These are phyloP conservation scores for barley (Hordeum vulgare) DNA, from an alignment of 176 grass and related monocot genomes.

Conservation along the genomic window MorexV3_pseudomolecules_assembly NC_058519.1:573201845-573202344, in stretches of 20 bases:
- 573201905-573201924: too few relatives aligned
- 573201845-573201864: accelerated
- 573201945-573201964: background rate
- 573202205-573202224: too few relatives aligned
- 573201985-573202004: background rate
- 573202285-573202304: too few relatives aligned
- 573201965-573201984: background rate
- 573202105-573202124: background rate
- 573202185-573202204: background rate
- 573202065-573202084: background rate
- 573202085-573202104: background rate
- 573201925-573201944: background rate
- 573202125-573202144: background rate
- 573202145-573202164: background rate
- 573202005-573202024: background rate
- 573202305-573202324: too few relatives aligned
- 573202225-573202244: too few relatives aligned
- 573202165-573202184: background rate
- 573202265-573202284: too few relatives aligned
- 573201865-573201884: background rate
- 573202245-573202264: too few relatives aligned
- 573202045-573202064: background rate
- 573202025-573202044: background rate
- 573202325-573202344: too few relatives aligned
- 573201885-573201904: background rate